Base-by-base conservation (phyloP, 176 grass and related monocot species). In the Microstegium vimineum region DNA sequence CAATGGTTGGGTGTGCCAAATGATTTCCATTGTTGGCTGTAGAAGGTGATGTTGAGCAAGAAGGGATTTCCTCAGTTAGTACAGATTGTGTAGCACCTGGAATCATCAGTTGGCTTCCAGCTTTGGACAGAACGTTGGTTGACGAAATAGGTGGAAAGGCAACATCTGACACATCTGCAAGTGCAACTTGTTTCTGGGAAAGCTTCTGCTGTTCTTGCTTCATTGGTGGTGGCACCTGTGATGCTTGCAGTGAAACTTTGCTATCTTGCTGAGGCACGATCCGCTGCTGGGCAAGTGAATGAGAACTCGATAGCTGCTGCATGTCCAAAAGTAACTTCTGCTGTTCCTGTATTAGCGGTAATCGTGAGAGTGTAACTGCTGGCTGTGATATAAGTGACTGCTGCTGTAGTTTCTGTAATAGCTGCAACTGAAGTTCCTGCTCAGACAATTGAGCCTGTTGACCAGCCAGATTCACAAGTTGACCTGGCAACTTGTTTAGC, bases 1-100 rank as follows among this genome's bases (percentile, higher is more conserved):
- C 82, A 76, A 90, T 79, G 15, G 73, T 78, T 36, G 81, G 34
- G 46, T 85, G 83, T 41, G 71, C 54, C 71, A 85, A 49, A 83
- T 91, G 84, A 47, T 74, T 88, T 45, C 85, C 84, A 38, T 92
- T 95, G 80, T 91, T 96, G 80, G 87, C 90, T 81, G 75, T 86
- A 61, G 91, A 94, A 41, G 89, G 91, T 77, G 97, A 92, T 76
- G 91, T 96, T 36, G 91, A 99, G 75, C 91, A 93, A 81, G 93
- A 95, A 71, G 91, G 97, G 13, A 94, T 69, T 76, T 99, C 93
- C 54, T 99, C 96, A 30, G 91, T 89, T 82, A 99, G 66, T 30
- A 78, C 96, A 66, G 96, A 99, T 64, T 91, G 96, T 87, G 96
- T 69, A 52, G 87, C 90, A 45, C 78, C 87, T 1, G 51, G 66